Evolutionary conservation across 2,329 filamentous ascomycete genomes (phyloP).

Genomic region (Davidsoniella virescens): DNA sequence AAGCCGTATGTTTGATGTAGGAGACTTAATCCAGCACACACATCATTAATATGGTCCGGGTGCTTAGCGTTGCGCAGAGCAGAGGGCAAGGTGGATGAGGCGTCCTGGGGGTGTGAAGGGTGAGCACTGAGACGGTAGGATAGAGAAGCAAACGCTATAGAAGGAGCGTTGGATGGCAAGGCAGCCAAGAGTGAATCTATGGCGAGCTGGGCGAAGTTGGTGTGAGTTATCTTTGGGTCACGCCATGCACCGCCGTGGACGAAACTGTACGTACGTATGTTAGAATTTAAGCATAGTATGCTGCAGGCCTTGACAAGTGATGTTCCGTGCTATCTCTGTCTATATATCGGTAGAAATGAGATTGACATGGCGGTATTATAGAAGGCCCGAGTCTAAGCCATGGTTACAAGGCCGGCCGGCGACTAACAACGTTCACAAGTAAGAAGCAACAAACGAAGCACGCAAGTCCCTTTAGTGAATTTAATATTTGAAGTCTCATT

Average conservation of each 20-base stretch:
- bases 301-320: background rate
- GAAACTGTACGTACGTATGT: constrained; percentile 7
- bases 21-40: constrained; percentile 33
- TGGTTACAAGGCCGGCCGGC: background rate
- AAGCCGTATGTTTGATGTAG: constrained; percentile 31
- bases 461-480: too few relatives aligned
- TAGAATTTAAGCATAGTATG: too few relatives aligned
- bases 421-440: background rate
- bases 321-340: background rate
- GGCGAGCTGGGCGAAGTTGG: constrained; percentile 10
- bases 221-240: constrained; percentile 15
- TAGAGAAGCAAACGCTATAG: constrained; percentile 23
- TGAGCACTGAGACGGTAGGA: constrained; percentile 44
- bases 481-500: too few relatives aligned
- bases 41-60: constrained; percentile 43
- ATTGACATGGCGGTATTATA: too few relatives aligned
- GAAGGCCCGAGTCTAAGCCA: background rate
- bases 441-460: background rate
- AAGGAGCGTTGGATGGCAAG: background rate
- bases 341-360: too few relatives aligned
- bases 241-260: constrained; percentile 19
- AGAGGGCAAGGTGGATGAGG: background rate
- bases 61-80: constrained; percentile 32
- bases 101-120: constrained; percentile 27
- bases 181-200: constrained; percentile 4